Evolutionary conservation across 2,329 filamentous ascomycete genomes (phyloP), one percentile per base, ranked within the genome.

Genomic region (Teratosphaeria destructans): DNA sequence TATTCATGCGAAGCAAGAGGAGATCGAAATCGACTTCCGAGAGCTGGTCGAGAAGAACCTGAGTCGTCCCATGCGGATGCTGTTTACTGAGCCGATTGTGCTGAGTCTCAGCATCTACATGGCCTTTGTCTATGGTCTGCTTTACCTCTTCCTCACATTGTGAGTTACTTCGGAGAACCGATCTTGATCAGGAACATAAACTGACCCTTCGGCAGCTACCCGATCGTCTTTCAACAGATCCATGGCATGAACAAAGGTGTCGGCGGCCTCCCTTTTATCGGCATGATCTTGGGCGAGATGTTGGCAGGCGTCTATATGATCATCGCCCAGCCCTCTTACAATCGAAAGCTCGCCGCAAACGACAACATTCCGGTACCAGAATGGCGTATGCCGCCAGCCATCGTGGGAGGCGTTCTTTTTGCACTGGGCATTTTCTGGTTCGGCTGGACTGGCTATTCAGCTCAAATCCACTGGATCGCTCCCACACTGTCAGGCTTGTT

Each of bases 321-420:
- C 52, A 26, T 66, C 6, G 56, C 60, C n/a, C 66, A 69, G 11
- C 68, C 68, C 2, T 58, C 60, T 7, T 71, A 71, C 64, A 67
- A 68, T 47, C 58, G 62, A 34, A 71, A 71, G 59, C 68, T 78
- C n/a, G 67, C 69, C 14, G 74, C 75, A 12, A 79, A 79, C 69
- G 74, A 76, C 65, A 78, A 78, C 60, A 72, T 82, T 3, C 79
- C 81, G 0, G 70, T 83, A 0, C 82, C 81, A 0, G 81, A 84
- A 68, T 84, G 81, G 82, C 78, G 81, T 56, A 70, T 82, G 0
- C 81, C 81, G 0, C 78, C 79, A 3, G 77, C 78, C 29, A 82
- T 84, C 57, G 61, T 78, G 5, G 81, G 81, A 5, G 80, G 81
- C 23, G 73, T 79, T 55, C 19, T 67, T 6, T 71, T 71, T 55